phyloP scores from a whole-genome alignment of 257 asterid species.

The Fraxinus americana region DNA sequence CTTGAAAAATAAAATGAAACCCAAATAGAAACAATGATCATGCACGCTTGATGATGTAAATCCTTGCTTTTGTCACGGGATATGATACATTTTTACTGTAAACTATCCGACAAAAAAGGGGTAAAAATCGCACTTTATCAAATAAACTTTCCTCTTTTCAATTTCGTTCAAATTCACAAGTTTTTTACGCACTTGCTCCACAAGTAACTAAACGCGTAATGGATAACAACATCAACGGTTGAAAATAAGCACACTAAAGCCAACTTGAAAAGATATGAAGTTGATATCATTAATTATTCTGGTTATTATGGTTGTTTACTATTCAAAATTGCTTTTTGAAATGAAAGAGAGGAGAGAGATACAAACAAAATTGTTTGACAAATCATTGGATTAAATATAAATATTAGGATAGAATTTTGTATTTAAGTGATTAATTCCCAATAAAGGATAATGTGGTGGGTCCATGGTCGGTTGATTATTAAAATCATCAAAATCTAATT shows the following conservation, averaged over 20 bases:
- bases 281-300: neutral
- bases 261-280: neutral
- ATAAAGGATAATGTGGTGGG: conserved; percentile 37
- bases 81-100: neutral
- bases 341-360: conserved; percentile 16
- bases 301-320: neutral
- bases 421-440: conserved; percentile 41
- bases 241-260: neutral
- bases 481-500: conserved; percentile 25
- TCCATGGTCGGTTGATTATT: conserved; percentile 51
- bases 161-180: neutral
- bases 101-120: neutral
- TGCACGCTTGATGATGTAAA: neutral
- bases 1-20: too few species aligned
- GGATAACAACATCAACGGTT: neutral
- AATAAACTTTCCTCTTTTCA: neutral
- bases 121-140: neutral
- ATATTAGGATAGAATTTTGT: conserved; percentile 35
- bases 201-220: neutral
- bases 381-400: conserved; percentile 58
- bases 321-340: neutral
- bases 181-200: neutral
- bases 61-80: neutral
- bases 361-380: conserved; percentile 43
- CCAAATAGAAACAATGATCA: neutral